phyloP scores from a whole-genome alignment of 1,284 basidiomycete genomes.

The Naganishia albida region DNA sequence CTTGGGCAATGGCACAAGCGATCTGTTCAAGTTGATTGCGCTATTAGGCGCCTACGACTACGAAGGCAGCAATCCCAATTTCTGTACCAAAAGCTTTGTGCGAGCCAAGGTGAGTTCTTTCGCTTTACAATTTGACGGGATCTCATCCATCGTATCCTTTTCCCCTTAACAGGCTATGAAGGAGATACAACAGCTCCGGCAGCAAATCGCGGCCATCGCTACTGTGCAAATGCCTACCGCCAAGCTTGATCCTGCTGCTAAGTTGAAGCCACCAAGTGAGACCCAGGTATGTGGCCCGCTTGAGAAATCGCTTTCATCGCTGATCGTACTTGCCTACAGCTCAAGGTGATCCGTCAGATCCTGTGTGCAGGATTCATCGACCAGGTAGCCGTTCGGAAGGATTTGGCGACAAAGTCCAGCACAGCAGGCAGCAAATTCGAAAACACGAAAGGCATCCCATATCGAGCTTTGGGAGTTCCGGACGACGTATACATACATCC shows the following conservation, averaged over 20 bases:
- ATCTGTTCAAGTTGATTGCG: slow-evolving; percentile 83
- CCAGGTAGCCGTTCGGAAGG: slow-evolving; percentile 90
- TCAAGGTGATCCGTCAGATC: slow-evolving; percentile 88
- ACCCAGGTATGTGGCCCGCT: slow-evolving; percentile 62
- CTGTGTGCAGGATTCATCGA: slow-evolving; percentile 90
- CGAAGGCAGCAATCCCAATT: slow-evolving; percentile 72
- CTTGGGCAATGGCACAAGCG: slow-evolving; percentile 81
- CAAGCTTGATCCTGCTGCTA: slow-evolving; percentile 62
- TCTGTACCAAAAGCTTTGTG: slow-evolving; percentile 90
- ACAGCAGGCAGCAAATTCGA: slow-evolving; percentile 68
- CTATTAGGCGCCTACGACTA: slow-evolving; percentile 96
- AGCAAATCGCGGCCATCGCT: slow-evolving; percentile 83
- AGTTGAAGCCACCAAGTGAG: slow-evolving; percentile 69
- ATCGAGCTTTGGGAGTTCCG: slow-evolving; percentile 75
- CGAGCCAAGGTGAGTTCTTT: slow-evolving; percentile 69
- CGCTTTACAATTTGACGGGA: not conserved
- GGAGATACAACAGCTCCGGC: slow-evolving; percentile 95
- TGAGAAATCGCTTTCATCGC: slow-evolving; percentile 25
- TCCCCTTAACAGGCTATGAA: slow-evolving; percentile 78
- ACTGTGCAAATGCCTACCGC: slow-evolving; percentile 66
- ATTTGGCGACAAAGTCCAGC: slow-evolving; percentile 61
- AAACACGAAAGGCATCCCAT: slow-evolving; percentile 77
- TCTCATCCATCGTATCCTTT: not conserved
- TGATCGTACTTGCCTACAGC: slow-evolving; percentile 55
- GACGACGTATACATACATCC: slow-evolving; percentile 95